phyloP scores from a whole-genome alignment of 2,329 filamentous ascomycete species.

The Ilyonectria mors-panacis region DNA sequence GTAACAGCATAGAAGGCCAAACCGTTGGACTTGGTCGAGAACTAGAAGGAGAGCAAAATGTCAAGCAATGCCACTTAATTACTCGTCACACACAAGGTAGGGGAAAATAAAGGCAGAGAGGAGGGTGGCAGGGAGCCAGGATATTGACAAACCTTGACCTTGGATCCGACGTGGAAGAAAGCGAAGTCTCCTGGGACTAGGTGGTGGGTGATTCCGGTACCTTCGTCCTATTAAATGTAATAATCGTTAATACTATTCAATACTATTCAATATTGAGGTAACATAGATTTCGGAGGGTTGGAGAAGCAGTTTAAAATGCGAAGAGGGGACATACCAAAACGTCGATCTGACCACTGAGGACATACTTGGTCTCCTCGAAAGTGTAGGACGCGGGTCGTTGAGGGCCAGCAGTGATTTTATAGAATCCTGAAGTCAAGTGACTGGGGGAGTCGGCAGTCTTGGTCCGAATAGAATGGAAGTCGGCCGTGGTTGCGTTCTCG shows the following conservation, averaged over 20 bases:
- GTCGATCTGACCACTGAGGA: conserved; percentile 43
- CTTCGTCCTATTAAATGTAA: conserved; percentile 36
- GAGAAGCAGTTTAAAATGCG: not conserved
- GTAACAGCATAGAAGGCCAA: conserved; percentile 46
- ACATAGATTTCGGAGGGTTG: not conserved
- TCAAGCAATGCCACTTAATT: not conserved
- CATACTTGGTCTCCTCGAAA: conserved; percentile 47
- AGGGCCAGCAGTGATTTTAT: conserved; percentile 44
- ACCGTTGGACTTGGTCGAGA: conserved; percentile 45
- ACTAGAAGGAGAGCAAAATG: conserved; percentile 24
- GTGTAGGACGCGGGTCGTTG: conserved; percentile 39
- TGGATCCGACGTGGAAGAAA: conserved; percentile 47
- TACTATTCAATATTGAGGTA: no score
- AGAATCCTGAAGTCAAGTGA: conserved; percentile 44
- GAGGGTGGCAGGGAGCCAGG: accelerated
- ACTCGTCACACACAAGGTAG: not conserved
- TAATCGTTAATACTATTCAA: conserved; percentile 11
- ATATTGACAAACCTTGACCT: conserved; percentile 38
- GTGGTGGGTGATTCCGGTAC: conserved; percentile 45
- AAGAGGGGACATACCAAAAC: conserved; percentile 34
- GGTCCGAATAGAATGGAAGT: conserved; percentile 46
- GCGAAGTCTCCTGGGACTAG: conserved; percentile 43
- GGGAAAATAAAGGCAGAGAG: not conserved
- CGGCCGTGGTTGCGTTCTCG: conserved; percentile 43
- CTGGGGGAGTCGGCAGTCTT: conserved; percentile 42